phyloP scores from a whole-genome alignment of 441 rosid species.

The Sinapis alba region DNA sequence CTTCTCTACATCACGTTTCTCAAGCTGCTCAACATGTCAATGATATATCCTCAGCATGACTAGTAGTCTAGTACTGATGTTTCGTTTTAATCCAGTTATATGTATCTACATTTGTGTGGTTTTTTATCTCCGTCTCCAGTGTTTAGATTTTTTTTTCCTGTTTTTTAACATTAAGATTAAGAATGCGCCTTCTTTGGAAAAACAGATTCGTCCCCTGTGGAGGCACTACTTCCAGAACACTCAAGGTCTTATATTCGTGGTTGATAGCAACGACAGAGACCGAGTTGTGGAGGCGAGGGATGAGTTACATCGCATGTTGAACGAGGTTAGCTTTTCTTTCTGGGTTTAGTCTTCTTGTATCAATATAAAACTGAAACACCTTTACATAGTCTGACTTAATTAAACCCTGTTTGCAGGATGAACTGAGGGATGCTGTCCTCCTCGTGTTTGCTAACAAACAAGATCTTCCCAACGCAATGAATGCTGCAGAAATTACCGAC shows the following conservation, averaged over 20 bases:
- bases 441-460: slow-evolving; percentile 87
- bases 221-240: slow-evolving; percentile 53
- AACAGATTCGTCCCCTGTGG: slow-evolving; percentile 48
- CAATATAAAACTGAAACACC: neutral
- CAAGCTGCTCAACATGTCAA: neutral
- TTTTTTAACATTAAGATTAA: neutral
- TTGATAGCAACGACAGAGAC: slow-evolving; percentile 49
- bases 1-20: neutral
- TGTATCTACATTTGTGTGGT: neutral
- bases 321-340: slow-evolving; percentile 24
- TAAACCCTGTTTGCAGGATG: slow-evolving; percentile 50
- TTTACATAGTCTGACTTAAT: neutral
- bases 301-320: slow-evolving; percentile 49
- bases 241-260: slow-evolving; percentile 49
- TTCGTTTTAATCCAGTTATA: too few species aligned
- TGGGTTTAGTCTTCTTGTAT: neutral
- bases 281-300: slow-evolving; percentile 48
- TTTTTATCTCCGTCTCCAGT: neutral
- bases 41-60: neutral
- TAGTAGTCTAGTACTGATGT: neutral
- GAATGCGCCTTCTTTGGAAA: neutral
- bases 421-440: slow-evolving; percentile 76
- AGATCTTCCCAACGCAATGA: slow-evolving; percentile 90
- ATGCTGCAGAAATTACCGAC: slow-evolving; percentile 76
- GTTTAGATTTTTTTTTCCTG: neutral